Conservation (phyloP, 2,329 filamentous ascomycete species). For the Hymenoscyphus albidus region DNA sequence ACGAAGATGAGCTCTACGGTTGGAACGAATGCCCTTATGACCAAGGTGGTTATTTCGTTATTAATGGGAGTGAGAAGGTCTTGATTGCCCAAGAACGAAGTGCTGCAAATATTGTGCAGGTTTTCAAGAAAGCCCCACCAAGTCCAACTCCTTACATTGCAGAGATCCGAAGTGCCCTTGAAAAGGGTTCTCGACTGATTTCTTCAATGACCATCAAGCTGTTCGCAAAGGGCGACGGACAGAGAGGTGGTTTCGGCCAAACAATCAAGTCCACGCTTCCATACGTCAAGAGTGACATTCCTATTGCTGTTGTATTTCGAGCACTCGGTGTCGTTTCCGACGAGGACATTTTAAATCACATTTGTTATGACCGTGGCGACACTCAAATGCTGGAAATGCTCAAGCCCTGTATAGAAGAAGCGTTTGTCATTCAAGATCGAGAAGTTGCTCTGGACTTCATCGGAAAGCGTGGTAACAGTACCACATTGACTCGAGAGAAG, state of each 20-base stretch:
- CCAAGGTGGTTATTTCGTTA: constrained; percentile 97
- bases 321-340: constrained; percentile 94
- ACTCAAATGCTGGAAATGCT: constrained; percentile 97
- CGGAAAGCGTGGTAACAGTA: constrained; percentile 78
- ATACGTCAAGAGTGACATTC: constrained; percentile 90
- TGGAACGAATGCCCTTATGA: constrained; percentile 98
- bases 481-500: constrained; percentile 74
- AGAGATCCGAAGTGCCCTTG: constrained; percentile 92
- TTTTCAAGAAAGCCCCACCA: constrained; percentile 96
- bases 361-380: constrained; percentile 93
- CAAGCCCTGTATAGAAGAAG: constrained; percentile 94
- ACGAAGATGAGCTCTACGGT: constrained; percentile 80
- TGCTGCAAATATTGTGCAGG: constrained; percentile 97
- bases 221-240: constrained; percentile 75
- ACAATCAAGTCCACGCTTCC: constrained; percentile 89
- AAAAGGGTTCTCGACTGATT: constrained; percentile 92
- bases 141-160: constrained; percentile 90
- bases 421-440: constrained; percentile 91
- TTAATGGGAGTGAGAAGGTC: constrained; percentile 98
- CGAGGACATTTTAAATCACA: constrained; percentile 96
- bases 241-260: constrained; percentile 77
- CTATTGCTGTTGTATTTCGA: constrained; percentile 92
- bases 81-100: constrained; percentile 96
- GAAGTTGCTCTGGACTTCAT: constrained; percentile 95
- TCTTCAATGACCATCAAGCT: constrained; percentile 90